Evolutionary conservation across 129 eudicot species (phyloP), one percentile per base, ranked within the genome.

Genomic region (Mikania micrantha): DNA sequence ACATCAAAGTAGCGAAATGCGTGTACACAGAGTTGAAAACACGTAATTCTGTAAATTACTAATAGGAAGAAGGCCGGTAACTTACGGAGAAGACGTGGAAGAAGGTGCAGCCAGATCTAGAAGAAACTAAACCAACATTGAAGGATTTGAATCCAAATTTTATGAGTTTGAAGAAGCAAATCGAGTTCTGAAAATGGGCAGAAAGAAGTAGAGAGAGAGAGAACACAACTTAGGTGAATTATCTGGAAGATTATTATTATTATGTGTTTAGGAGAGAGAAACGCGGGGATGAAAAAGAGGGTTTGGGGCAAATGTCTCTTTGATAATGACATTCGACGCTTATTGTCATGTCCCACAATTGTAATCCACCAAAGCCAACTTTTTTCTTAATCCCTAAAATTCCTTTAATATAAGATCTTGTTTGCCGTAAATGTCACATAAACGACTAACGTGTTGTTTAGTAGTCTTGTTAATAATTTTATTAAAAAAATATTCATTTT

Each of bases 21-120:
- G 67, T 60, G 50, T 58, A 67, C 50, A 66, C 21, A 64, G 42
- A 61, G 48, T n/a, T 71, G 6, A 32, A 17, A 58, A 65, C 13
- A 28, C 11, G 59, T 17, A 42, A 39, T 1, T 39, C n/a, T 36
- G 53, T 19, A 15, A 50, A 66, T 7, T 63, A 35, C 1, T 21
- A 67, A 74, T 10, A 57, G 12, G 6, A 31, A 35, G 36, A 68
- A 41, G 5, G 41, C 70, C 44, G 41, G 60, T 21, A 35, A 76
- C 88, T 80, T 80, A 86, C 93, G 78, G 69, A 32, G 74, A 40
- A 74, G 67, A 68, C 61, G 27, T 78, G 72, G 80, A 78, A 50
- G 60, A 69, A 39, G 27, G 44, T 50, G 34, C 56, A 66, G 58
- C 41, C 67, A 83, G 84, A 81, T 76, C 80, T 58, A 72, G 67